Percentiles rank a stretch among this genome's conserved stretches.
Evolutionary conservation across 2,329 filamentous ascomycete species (phyloP).

Genomic region (Bipolaris gigantea): DNA sequence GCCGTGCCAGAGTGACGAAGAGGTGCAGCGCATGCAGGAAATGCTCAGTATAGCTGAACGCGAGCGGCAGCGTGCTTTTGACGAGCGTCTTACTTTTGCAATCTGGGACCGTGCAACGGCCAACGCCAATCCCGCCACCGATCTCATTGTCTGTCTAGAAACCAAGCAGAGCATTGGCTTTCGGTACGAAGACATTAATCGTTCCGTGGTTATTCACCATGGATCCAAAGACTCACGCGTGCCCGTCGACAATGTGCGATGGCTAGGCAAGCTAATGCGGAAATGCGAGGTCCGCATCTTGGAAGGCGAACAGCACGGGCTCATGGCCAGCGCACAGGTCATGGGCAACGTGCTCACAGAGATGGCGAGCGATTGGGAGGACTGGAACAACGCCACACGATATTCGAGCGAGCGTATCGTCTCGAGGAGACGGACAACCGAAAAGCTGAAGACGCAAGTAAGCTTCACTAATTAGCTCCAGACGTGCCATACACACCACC

Average conservation of each 20-base stretch:
- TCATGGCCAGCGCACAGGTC: slow-evolving; percentile 91
- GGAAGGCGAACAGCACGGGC: slow-evolving; percentile 87
- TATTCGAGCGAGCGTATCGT: slow-evolving; percentile 10
- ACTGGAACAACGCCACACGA: slow-evolving; percentile 41
- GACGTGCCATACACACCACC: neutral
- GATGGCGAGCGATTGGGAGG: slow-evolving; percentile 83
- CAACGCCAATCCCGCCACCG: slow-evolving; percentile 90
- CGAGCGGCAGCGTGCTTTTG: slow-evolving; percentile 75
- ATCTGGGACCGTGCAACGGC: slow-evolving; percentile 94
- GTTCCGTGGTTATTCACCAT: slow-evolving; percentile 90
- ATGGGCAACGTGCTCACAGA: slow-evolving; percentile 96
- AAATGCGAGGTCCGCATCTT: slow-evolving; percentile 88
- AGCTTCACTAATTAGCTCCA: slow-evolving; percentile 8
- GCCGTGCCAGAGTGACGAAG: slow-evolving; percentile 37
- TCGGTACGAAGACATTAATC: slow-evolving; percentile 92
- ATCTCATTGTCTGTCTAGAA: slow-evolving; percentile 89
- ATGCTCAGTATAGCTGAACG: slow-evolving; percentile 67
- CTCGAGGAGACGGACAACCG: slow-evolving; percentile 20
- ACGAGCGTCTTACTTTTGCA: slow-evolving; percentile 81
- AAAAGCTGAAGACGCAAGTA: slow-evolving; percentile 19
- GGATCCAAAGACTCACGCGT: slow-evolving; percentile 88
- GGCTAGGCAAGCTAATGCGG: slow-evolving; percentile 92
- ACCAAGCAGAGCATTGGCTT: slow-evolving; percentile 90
- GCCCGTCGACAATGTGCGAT: slow-evolving; percentile 90
- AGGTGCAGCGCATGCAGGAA: slow-evolving; percentile 45